Conservation (phyloP, 2,329 filamentous ascomycete genomes). For the Xylariaceae sp. region DNA sequence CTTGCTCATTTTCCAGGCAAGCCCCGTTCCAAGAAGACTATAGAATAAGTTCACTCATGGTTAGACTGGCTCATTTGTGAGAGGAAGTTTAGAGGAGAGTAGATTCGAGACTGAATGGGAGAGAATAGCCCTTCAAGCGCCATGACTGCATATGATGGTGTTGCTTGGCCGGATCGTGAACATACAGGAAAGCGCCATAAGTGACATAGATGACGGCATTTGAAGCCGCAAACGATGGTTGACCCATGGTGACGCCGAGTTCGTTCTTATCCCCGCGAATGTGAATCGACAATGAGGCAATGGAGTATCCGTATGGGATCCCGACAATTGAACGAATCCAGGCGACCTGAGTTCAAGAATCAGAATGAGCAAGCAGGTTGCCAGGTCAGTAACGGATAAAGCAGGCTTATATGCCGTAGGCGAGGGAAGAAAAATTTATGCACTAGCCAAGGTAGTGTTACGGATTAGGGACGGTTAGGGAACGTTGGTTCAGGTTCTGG, state of each 20-base stretch:
- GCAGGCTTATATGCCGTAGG: no score
- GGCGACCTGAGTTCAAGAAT: background rate
- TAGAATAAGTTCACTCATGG: background rate
- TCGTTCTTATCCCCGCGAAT: background rate
- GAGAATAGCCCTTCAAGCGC: background rate
- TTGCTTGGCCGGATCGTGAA: conserved; percentile 3
- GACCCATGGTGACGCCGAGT: conserved; percentile 53
- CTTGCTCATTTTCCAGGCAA: conserved; percentile 54
- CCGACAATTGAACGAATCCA: background rate
- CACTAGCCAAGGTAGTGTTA: background rate
- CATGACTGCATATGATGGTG: background rate
- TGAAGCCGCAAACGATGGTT: conserved; percentile 68
- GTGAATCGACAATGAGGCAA: background rate
- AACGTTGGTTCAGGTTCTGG: background rate
- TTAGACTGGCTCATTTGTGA: conserved; percentile 4
- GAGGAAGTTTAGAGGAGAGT: background rate
- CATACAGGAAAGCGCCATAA: conserved; percentile 72
- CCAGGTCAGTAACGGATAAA: no score
- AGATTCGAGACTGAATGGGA: background rate
- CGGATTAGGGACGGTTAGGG: no score
- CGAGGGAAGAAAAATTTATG: conserved; percentile 6
- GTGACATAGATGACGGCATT: conserved; percentile 80
- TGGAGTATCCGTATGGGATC: background rate
- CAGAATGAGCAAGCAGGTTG: background rate
- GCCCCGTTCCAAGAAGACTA: conserved; percentile 58